phyloP scores from a whole-genome alignment of 2,329 filamentous ascomycete species.

The Aureobasidium sp. region DNA sequence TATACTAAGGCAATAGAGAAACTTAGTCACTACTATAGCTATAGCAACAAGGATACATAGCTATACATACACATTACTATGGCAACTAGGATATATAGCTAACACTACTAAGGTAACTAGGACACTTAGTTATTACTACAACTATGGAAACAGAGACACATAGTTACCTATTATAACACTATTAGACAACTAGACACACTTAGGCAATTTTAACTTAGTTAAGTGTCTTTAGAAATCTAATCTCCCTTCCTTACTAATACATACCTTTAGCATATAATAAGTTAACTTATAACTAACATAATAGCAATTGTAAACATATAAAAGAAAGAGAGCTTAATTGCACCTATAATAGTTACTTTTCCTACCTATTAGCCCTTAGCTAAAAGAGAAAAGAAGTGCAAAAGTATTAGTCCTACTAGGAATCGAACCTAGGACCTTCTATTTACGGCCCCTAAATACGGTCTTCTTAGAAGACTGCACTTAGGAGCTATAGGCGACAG shows the following conservation, averaged over 20 bases:
- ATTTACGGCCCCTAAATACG: too few relatives aligned
- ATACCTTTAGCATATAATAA: background rate
- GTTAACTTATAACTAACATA: background rate
- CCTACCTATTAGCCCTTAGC: too few relatives aligned
- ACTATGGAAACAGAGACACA: too few relatives aligned
- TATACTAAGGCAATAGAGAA: background rate
- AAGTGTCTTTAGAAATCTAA: too few relatives aligned
- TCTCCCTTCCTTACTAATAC: background rate
- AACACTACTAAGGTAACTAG: background rate
- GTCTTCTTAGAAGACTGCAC: too few relatives aligned
- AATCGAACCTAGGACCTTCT: too few relatives aligned
- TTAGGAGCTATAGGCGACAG: too few relatives aligned
- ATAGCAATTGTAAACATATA: background rate
- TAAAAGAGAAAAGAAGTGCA: too few relatives aligned
- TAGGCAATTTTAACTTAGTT: too few relatives aligned
- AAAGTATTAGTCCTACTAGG: too few relatives aligned
- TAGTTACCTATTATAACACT: background rate
- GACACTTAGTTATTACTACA: background rate
- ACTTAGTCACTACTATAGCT: background rate
- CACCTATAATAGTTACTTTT: background rate
- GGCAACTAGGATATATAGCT: too few relatives aligned
- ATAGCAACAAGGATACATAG: background rate
- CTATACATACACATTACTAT: background rate
- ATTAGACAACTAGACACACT: too few relatives aligned
- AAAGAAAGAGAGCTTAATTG: background rate